Evolutionary conservation across 495 filamentous ascomycete species (phyloP), one percentile per base, ranked within the genome.

Genomic region (Aspergillus sclerotiicarbonarius): DNA sequence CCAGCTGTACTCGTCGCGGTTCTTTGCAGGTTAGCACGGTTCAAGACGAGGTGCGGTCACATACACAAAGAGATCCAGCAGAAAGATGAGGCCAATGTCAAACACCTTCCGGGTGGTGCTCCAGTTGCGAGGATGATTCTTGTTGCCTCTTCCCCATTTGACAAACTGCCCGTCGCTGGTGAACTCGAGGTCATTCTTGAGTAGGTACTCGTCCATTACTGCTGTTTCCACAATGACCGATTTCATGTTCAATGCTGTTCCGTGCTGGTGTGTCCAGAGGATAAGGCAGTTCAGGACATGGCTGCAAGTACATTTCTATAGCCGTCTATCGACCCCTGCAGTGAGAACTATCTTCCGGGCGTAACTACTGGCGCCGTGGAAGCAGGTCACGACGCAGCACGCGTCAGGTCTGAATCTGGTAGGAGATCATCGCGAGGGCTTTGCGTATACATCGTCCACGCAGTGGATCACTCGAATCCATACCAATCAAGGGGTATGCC

Each of bases 81-180:
- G 47, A 31, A 71, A 62, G 4, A 78, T 64, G 4, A 76, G 16
- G 1, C 52, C 51, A 29, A 64, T 54, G 54, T 77, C 72, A 21
- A 69, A 76, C 8, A 48, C 45, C 52, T 77, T 78, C 8, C 71
- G 58, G 4, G 20, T 2, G 0, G 20, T 29, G 12, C 66, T 56
- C 76, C 73, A 78, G 52, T 77, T 72, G 13, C 71, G 67, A 10
- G 74, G 73, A 58, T 75, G 71, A 13, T 57, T 60, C 13, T 68
- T 69, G 51, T 71, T 74, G 5, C 12, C 9, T 13, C 30, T 49
- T 0, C 46, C 46, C 46, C 46, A 49, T 21, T 20, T 18, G 20
- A 49, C 46, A 20, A 29, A 49, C 46, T 49, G 46, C 4, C 46
- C 46, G 46, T 49, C 46, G 21, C 13, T 30, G n/a, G 46, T 49